Percentiles rank a stretch among this genome's conserved stretches.
Conservation (phyloP, 108 stramenopile genomes). For the Seminavis robusta region DNA sequence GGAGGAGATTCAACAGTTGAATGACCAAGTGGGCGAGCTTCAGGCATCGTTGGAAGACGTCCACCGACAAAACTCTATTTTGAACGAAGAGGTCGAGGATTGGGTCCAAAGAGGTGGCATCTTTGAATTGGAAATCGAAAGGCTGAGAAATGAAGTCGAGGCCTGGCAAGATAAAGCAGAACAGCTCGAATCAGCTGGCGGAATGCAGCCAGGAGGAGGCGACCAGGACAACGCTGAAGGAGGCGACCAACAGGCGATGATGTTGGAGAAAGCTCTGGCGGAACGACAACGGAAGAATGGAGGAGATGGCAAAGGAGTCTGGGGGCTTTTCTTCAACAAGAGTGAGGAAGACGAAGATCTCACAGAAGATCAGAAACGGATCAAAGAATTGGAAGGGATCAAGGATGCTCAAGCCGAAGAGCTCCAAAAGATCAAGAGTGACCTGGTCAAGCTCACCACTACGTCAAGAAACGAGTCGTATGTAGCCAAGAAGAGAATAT, state of each 20-base stretch:
- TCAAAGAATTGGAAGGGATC: constrained; percentile 23
- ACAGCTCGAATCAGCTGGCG: constrained; percentile 18
- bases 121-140: constrained; percentile 10
- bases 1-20: constrained; percentile 32
- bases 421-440: constrained; percentile 24
- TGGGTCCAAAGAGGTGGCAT: constrained; percentile 6
- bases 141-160: constrained; percentile 19
- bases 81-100: constrained; percentile 35
- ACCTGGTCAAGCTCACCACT: constrained; percentile 32
- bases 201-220: constrained; percentile 9
- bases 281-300: constrained; percentile 3
- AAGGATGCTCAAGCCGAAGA: constrained; percentile 18
- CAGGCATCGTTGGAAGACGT: constrained; percentile 8
- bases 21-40: constrained; percentile 6
- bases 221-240: background rate
- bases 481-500: constrained; percentile 25
- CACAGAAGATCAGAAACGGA: constrained; percentile 25
- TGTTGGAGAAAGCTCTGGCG: constrained; percentile 34
- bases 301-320: background rate
- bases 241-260: constrained; percentile 22
- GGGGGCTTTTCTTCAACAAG: constrained; percentile 8
- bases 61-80: constrained; percentile 5
- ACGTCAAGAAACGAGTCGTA: constrained; percentile 39
- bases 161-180: constrained; percentile 9
- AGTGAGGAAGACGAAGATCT: background rate